These are phyloP conservation scores for Hanseniaspora clermontiae DNA, from an alignment of 805 yeast species.

Conservation along the genomic window DNA sequence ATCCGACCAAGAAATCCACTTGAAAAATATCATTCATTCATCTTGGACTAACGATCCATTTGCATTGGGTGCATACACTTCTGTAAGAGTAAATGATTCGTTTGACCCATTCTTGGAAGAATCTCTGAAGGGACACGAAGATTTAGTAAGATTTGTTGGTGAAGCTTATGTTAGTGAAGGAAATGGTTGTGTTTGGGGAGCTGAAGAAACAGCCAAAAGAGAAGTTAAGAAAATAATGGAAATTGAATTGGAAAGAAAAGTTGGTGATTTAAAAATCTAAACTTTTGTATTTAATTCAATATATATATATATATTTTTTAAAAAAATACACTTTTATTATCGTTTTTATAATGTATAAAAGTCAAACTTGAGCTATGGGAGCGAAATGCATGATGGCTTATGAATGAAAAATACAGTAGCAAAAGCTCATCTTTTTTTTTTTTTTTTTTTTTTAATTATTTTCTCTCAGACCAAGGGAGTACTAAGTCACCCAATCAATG, in stretches of 20 bases:
- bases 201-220: constrained; percentile 54
- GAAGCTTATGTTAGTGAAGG: constrained; percentile 71
- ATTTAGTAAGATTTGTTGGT: constrained; percentile 58
- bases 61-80: constrained; percentile 63
- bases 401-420: not conserved
- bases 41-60: constrained; percentile 68
- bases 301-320: too few species aligned
- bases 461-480: too few species aligned
- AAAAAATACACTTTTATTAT: too few species aligned
- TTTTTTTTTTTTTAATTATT: too few species aligned
- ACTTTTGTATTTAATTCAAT: not conserved
- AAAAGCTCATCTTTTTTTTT: not conserved
- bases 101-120: constrained; percentile 46
- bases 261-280: not conserved
- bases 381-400: too few species aligned
- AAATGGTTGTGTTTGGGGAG: constrained; percentile 78
- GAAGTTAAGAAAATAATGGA: constrained; percentile 30
- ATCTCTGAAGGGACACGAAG: constrained; percentile 42
- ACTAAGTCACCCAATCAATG: not conserved
- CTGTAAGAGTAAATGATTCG: constrained; percentile 47
- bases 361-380: too few species aligned
- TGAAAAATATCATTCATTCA: constrained; percentile 34
- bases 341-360: too few species aligned
- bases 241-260: not conserved
- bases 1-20: constrained; percentile 27